phyloP scores from a whole-genome alignment of 2,329 filamentous ascomycete genomes.

The Cryphonectria nitschkei region DNA sequence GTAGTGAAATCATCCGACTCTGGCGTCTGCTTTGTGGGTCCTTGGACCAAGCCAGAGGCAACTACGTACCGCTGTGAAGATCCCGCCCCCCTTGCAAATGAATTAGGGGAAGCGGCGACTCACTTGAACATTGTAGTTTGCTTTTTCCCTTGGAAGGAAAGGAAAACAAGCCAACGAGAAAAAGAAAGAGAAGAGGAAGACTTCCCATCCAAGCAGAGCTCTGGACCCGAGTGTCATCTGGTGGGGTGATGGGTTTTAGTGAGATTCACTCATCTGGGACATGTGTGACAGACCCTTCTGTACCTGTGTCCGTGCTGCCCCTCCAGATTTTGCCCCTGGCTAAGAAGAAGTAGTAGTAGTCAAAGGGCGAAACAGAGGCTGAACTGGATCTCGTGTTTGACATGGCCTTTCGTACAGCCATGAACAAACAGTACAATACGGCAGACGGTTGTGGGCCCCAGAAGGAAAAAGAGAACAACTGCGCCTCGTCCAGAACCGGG shows the following conservation, averaged over 20 bases:
- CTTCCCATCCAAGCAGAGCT: background rate
- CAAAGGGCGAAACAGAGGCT: background rate
- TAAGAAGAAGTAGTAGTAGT: background rate
- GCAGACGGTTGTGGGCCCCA: background rate
- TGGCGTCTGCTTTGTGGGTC: conserved; percentile 5
- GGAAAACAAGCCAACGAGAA: background rate
- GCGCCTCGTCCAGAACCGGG: background rate
- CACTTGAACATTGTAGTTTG: background rate
- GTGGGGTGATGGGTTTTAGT: background rate
- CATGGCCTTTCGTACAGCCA: background rate
- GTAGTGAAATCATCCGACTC: conserved; percentile 2
- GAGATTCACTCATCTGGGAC: background rate
- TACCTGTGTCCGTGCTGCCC: background rate
- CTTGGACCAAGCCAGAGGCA: background rate
- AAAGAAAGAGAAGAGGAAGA: background rate
- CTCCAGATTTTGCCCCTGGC: background rate
- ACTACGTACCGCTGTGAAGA: background rate
- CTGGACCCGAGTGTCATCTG: background rate
- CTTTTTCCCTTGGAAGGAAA: background rate
- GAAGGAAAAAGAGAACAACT: background rate
- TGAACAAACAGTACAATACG: too few species aligned
- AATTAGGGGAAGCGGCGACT: background rate
- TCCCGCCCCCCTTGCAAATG: conserved; percentile 9
- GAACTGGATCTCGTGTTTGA: background rate
- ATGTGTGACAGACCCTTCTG: background rate